Conservation (phyloP, 768 basidiomycete species). For the Xerocomellus chrysenteron region DNA sequence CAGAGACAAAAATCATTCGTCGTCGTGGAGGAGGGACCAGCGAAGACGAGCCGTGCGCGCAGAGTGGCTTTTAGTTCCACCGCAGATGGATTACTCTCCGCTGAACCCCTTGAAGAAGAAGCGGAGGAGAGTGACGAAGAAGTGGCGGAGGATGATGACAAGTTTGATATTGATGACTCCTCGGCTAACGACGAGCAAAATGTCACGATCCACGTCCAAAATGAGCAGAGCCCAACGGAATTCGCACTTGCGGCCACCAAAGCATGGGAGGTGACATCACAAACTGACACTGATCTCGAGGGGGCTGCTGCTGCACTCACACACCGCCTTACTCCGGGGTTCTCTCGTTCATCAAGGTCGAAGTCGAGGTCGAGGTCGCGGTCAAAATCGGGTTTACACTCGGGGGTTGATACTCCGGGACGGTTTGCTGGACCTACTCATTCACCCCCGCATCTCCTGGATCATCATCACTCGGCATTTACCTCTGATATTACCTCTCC, state of each 20-base stretch:
- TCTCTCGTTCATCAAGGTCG: conserved; percentile 23
- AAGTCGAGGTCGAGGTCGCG: conserved; percentile 41
- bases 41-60: conserved; percentile 37
- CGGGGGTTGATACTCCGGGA: conserved; percentile 65
- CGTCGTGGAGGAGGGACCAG: conserved; percentile 86
- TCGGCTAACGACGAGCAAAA: conserved; percentile 37
- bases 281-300: conserved; percentile 30
- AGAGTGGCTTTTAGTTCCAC: conserved; percentile 8
- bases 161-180: conserved; percentile 93
- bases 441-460: conserved; percentile 40
- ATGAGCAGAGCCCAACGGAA: conserved; percentile 15
- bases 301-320: conserved; percentile 34
- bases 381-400: conserved; percentile 40
- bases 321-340: conserved; percentile 31
- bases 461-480: conserved; percentile 32
- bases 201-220: conserved; percentile 2
- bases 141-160: conserved; percentile 64
- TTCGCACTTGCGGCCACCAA: conserved; percentile 27
- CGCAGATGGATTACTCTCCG: conserved; percentile 10
- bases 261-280: conserved; percentile 26
- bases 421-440: conserved; percentile 54
- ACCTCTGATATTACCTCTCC: conserved; percentile 31
- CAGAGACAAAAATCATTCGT: conserved; percentile 99
- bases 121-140: conserved; percentile 40
- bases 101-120: conserved; percentile 39